Evolutionary conservation across 2,329 filamentous ascomycete genomes (phyloP).

Genomic region (Sclerotinia borealis): DNA sequence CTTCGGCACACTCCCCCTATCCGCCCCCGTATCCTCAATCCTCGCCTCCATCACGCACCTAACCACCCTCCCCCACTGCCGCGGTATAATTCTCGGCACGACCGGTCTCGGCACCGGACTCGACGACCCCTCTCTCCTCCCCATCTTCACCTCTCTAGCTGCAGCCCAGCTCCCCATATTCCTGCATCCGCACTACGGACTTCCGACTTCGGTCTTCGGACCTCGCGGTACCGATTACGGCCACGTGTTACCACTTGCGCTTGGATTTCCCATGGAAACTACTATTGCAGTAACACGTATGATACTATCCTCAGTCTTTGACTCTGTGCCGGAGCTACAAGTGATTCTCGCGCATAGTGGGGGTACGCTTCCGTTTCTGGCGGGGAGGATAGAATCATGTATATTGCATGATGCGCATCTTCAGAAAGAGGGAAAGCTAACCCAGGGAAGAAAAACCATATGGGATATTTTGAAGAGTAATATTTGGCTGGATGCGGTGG

Average conservation of each 20-base stretch:
- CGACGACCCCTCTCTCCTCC: constrained; percentile 68
- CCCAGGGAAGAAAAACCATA: constrained; percentile 43
- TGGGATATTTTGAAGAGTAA: constrained; percentile 67
- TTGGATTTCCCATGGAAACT: constrained; percentile 89
- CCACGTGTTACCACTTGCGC: constrained; percentile 76
- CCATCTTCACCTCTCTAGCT: constrained; percentile 65
- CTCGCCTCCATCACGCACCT: constrained; percentile 61
- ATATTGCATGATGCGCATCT: constrained; percentile 76
- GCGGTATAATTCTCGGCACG: constrained; percentile 86
- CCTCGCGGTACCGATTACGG: constrained; percentile 68
- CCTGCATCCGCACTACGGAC: constrained; percentile 86
- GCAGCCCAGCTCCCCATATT: constrained; percentile 64
- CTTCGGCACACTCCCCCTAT: constrained; percentile 76
- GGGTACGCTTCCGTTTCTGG: constrained; percentile 81
- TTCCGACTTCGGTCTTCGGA: constrained; percentile 75
- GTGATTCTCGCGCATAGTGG: constrained; percentile 84
- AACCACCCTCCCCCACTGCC: constrained; percentile 56
- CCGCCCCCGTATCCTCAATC: constrained; percentile 56
- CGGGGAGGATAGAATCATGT: constrained; percentile 82
- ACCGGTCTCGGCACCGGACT: constrained; percentile 73
- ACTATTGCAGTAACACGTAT: constrained; percentile 85
- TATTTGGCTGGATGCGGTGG: constrained; percentile 81
- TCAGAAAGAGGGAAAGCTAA: constrained; percentile 53
- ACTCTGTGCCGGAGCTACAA: constrained; percentile 60
- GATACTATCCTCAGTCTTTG: constrained; percentile 81